Conservation (phyloP, 306 rosid species). For the Glycine latifolia region DNA sequence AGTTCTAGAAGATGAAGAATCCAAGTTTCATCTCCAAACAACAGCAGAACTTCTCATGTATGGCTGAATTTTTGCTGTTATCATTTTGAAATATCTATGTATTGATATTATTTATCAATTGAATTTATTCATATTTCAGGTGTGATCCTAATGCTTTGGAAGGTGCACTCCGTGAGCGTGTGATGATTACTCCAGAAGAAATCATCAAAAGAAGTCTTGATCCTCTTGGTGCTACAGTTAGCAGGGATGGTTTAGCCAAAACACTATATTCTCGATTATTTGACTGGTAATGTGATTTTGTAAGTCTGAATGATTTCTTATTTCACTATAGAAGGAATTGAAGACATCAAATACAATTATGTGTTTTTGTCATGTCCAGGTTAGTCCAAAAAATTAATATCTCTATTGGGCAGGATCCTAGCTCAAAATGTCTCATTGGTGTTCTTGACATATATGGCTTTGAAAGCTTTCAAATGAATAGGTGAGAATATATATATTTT, state of each 20-base stretch:
- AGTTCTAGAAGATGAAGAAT: constrained; percentile 72
- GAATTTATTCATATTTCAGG: constrained; percentile 59
- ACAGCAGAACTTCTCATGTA: constrained; percentile 93
- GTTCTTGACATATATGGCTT: constrained; percentile 96
- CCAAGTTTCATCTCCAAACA: constrained; percentile 80
- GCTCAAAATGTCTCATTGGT: constrained; percentile 79
- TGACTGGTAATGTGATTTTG: constrained; percentile 69
- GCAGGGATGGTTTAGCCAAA: constrained; percentile 94
- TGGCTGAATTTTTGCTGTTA: constrained; percentile 49
- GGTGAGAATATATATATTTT: constrained; percentile 59
- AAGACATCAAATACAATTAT: constrained; percentile 37
- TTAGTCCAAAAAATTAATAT: constrained; percentile 84
- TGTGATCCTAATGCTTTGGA: constrained; percentile 72
- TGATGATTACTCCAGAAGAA: constrained; percentile 94
- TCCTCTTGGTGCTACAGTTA: constrained; percentile 74
- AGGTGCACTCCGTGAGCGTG: constrained; percentile 81
- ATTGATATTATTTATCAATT: constrained; percentile 32
- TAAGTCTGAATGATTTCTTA: constrained; percentile 28
- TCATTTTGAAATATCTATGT: constrained; percentile 37
- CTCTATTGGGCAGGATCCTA: constrained; percentile 88
- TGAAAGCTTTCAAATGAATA: constrained; percentile 83
- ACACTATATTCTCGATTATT: constrained; percentile 85
- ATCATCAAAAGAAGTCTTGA: constrained; percentile 85
- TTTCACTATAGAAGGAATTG: constrained; percentile 23
- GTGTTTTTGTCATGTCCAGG: constrained; percentile 63